Percentiles rank a stretch among this genome's conserved stretches.
Evolutionary conservation across 352 stramenopile species (phyloP).

Genomic region (Phytophthora boehmeriae): DNA sequence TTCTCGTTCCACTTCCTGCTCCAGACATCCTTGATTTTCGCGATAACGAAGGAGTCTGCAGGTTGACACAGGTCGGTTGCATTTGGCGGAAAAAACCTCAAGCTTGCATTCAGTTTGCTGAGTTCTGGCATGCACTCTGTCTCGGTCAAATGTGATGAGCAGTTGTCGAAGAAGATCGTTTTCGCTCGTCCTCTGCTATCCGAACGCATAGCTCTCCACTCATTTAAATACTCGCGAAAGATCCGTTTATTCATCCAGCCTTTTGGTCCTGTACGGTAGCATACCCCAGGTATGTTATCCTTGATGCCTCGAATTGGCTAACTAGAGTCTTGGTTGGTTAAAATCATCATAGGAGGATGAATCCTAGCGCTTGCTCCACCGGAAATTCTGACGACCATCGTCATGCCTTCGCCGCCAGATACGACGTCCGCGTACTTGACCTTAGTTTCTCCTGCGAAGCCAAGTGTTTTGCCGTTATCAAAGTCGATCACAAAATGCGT

Average conservation of each 20-base stretch:
- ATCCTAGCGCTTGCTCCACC: slow-evolving; percentile 1
- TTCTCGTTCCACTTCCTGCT: not conserved
- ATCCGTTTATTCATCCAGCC: slow-evolving; percentile 6
- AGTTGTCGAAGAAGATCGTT: not conserved
- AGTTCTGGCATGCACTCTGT: not conserved
- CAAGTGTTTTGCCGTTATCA: no score
- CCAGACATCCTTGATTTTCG: not conserved
- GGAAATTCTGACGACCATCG: slow-evolving; percentile 7
- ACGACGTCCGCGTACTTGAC: slow-evolving; percentile 3
- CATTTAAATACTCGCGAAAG: no score
- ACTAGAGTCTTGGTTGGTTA: slow-evolving; percentile 1
- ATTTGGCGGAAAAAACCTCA: not conserved
- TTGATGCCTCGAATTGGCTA: slow-evolving; percentile 8
- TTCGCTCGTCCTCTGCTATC: not conserved
- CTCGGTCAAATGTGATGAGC: not conserved
- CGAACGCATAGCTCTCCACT: not conserved
- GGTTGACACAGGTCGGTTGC: no score
- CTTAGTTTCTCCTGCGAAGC: slow-evolving; percentile 1
- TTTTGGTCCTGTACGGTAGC: slow-evolving; percentile 12
- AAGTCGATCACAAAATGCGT: slow-evolving; percentile 7
- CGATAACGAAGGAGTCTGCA: not conserved
- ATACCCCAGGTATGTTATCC: slow-evolving; percentile 1
- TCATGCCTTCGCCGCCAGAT: no score
- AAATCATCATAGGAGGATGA: slow-evolving; percentile 14
- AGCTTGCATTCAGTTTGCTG: not conserved